Evolutionary conservation across 768 basidiomycete genomes (phyloP), one percentile per base, ranked within the genome.

Genomic region (Leucocoprinus leucothites): DNA sequence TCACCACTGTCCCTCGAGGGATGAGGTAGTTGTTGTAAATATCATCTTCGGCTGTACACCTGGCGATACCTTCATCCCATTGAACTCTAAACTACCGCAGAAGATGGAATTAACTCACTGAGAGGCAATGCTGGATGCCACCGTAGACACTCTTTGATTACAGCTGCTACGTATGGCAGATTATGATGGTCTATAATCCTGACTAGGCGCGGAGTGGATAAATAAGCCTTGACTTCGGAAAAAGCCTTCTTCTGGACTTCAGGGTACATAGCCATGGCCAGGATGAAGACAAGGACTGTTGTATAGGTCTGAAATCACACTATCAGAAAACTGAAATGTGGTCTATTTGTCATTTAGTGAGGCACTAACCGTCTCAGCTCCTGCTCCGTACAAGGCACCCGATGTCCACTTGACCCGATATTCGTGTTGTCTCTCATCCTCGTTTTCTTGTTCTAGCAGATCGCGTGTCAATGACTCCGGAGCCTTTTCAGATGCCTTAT

Each of bases 61-160:
- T 56, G 14, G 64, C 58, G 31, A n/a, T n/a, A n/a, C n/a, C n/a
- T n/a, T n/a, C n/a, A n/a, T n/a, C n/a, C n/a, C n/a, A n/a, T n/a
- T n/a, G n/a, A 62, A 43, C 44, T 55, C 60, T 61, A 26, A 31
- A 31, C 1, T 19, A 28, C 31, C n/a, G 22, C 21, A 7, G 9
- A 13, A 25, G 19, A 21, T 45, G n/a, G 24, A 18, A 13, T 21
- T 25, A 53, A 22, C 26, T 5, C 19, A 48, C 53, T 75, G 14
- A 73, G 64, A 7, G 78, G 78, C 0, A 71, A 75, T 9, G 79
- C 74, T 13, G 68, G 72, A 41, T 75, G 73, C 75, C 76, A 79
- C 18, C 79, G 67, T 56, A 77, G 44, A 0, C 72, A 64, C 58
- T 81, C 80, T 24, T 72, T 66, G 0, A 69, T 53, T 19, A 79